Evolutionary conservation across 352 stramenopile species (phyloP), one percentile per base, ranked within the genome.

Genomic region (Phytophthora agathidicida): DNA sequence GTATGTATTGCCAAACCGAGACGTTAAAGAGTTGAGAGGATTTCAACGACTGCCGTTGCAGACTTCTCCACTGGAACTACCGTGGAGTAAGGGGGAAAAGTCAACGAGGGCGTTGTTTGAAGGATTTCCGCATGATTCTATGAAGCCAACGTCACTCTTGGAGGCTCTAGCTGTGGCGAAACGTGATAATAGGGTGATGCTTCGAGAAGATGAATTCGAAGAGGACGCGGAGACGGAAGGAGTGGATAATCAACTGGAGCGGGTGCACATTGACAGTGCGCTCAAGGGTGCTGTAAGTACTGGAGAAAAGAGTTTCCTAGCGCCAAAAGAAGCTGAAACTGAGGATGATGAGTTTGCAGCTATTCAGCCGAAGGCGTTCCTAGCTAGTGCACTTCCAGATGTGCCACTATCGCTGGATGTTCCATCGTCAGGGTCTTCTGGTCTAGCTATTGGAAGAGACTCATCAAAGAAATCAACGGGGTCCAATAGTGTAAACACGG

Each of bases 1-100:
- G 14, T 50, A 75, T 38, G 41, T 83, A 3, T 16, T 87, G 20
- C 77, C 79, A 11, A 79, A 75, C 10, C 60, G 41, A 46, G 19
- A 72, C 2, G 4, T 93, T 0, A 48, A 56, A 9, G 55, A 22
- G 2, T 37, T 91, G 8, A 60, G 64, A 65, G 80, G 83, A 0
- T 87, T 77, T 46, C 76, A 93, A 36, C 57, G 50, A 17, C 36
- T 93, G 7, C 57, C 70, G 11, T 60, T 87, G 22, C 62, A 52
- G 13, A 89, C 80, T 2, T 49, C 56, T n/a, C 45, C 38, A 2
- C 26, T 90, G 1, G 11, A 50, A 19, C 38, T 89, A 2, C 77
- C 74, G 1, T 89, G 80, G 80, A 65, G 16, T 17, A 26, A 37
- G 38, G 17, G 20, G 35, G 22, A 5, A 7, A 46, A 42, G 19